Evolutionary conservation across 108 stramenopile genomes (phyloP), one percentile per base, ranked within the genome.

Genomic region (Nitzschia sp.): DNA sequence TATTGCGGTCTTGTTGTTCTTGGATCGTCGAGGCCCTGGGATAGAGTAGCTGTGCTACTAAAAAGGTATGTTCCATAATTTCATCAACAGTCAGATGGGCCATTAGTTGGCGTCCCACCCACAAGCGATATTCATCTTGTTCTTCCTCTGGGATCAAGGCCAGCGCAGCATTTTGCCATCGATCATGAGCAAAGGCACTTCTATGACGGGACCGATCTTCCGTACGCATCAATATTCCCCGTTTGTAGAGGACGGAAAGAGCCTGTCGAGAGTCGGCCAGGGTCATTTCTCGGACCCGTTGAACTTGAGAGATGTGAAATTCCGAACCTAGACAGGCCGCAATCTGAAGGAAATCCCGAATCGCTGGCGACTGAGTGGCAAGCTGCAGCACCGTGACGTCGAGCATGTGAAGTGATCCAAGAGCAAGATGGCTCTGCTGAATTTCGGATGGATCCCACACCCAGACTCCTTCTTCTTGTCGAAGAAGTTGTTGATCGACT

Each of bases 241-340:
- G 58, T 2, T 38, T 23, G 28, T 22, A 38, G 6, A 22, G 13
- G 11, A 6, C 21, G n/a, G 28, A 38, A 38, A 31, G 35, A 38
- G 58, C 36, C 58, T 2, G 5, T 38, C 13, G 3, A 4, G 15
- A 5, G 8, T 38, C 58, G 16, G 21, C 63, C 75, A 11, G 66
- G 47, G 30, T 44, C 38, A 25, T 35, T 58, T 47, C 53, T 54
- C 1, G 73, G 50, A 4, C 25, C 47, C 46, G 26, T 19, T 25
- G 53, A 8, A 21, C 6, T 8, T 66, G 53, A 23, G 52, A 16
- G 4, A 53, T n/a, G 21, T 78, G 68, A 35, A 84, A 78, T 29
- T 63, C 67, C 21, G 71, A 28, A 8, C 83, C 83, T 35, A 80
- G 32, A 33, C 83, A 84, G 26, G 83, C 71, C 22, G 73, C 76